phyloP scores from a whole-genome alignment of 495 filamentous ascomycete genomes.

The Xylaria cubensis region DNA sequence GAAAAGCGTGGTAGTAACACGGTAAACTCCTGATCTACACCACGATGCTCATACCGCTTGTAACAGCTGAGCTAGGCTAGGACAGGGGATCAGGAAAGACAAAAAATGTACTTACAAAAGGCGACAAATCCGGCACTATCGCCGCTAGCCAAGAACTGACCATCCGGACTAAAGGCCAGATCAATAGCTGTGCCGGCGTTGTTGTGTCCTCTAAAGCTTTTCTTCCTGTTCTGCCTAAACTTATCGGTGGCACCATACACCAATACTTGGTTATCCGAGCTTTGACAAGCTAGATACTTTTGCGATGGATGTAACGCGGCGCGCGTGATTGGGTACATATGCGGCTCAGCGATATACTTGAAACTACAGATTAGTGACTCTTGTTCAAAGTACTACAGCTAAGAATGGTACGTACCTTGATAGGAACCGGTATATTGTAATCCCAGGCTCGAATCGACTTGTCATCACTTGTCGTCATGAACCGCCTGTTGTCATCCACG shows the following conservation, averaged over 20 bases:
- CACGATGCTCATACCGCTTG: neutral
- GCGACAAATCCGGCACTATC: conserved; percentile 88
- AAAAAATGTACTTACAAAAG: conserved; percentile 64
- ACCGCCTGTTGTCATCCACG: conserved; percentile 90
- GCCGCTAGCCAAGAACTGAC: conserved; percentile 82
- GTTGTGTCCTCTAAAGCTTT: conserved; percentile 94
- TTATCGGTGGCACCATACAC: conserved; percentile 93
- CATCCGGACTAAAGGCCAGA: conserved; percentile 85
- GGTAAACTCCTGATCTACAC: neutral
- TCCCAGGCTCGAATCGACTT: conserved; percentile 96
- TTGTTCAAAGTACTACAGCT: neutral
- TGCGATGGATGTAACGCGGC: conserved; percentile 83
- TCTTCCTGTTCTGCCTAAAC: conserved; percentile 97
- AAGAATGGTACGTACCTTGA: conserved; percentile 32
- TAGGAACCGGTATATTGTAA: conserved; percentile 88
- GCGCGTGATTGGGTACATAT: conserved; percentile 93
- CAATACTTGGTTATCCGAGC: conserved; percentile 92
- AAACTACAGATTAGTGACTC: neutral
- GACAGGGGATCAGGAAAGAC: neutral
- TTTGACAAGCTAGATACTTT: conserved; percentile 93
- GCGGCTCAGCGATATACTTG: conserved; percentile 89
- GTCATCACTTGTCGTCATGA: conserved; percentile 98
- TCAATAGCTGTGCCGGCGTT: conserved; percentile 93
- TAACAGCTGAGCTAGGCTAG: neutral
- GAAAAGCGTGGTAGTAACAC: neutral